Percentiles rank a stretch among this genome's conserved stretches.
phyloP scores from a whole-genome alignment of 2,329 filamentous ascomycete species.

The Didymella pomorum region DNA sequence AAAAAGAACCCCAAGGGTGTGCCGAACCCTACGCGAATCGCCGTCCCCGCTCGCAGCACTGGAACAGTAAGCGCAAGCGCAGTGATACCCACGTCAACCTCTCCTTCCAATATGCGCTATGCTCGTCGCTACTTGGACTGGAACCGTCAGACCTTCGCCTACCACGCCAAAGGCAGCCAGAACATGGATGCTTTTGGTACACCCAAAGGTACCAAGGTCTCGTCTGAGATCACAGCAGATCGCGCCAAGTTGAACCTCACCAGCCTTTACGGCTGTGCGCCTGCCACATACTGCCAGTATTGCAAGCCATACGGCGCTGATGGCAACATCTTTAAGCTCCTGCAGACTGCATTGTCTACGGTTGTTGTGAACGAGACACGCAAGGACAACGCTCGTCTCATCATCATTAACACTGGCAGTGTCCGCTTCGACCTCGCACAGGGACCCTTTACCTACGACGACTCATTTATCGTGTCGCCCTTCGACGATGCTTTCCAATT shows the following conservation, averaged over 20 bases:
- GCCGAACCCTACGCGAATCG: constrained; percentile 54
- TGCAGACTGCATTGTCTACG: constrained; percentile 60
- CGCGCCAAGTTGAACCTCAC: constrained; percentile 65
- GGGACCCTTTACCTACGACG: constrained; percentile 67
- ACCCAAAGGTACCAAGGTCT: constrained; percentile 56
- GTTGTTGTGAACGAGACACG: constrained; percentile 63
- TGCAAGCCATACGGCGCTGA: constrained; percentile 63
- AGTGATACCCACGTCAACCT: constrained; percentile 47
- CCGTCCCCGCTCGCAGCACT: constrained; percentile 36
- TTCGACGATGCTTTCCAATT: constrained; percentile 64
- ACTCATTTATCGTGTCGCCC: constrained; percentile 64
- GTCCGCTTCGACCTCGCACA: constrained; percentile 70
- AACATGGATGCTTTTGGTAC: constrained; percentile 58
- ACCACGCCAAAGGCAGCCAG: constrained; percentile 65
- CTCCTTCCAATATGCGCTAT: constrained; percentile 54
- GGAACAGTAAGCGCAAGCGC: constrained; percentile 38
- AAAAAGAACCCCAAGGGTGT: constrained; percentile 53
- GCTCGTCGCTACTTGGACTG: constrained; percentile 72
- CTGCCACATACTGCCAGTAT: constrained; percentile 65
- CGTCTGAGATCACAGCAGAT: constrained; percentile 59
- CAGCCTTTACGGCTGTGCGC: constrained; percentile 66
- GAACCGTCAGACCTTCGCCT: constrained; percentile 71
- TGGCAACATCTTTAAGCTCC: constrained; percentile 64
- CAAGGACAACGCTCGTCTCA: constrained; percentile 61
- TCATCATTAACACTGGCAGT: constrained; percentile 68